These are phyloP conservation scores for Ramaria rubella DNA, from an alignment of 768 basidiomycete species.

Conservation along the genomic window DNA sequence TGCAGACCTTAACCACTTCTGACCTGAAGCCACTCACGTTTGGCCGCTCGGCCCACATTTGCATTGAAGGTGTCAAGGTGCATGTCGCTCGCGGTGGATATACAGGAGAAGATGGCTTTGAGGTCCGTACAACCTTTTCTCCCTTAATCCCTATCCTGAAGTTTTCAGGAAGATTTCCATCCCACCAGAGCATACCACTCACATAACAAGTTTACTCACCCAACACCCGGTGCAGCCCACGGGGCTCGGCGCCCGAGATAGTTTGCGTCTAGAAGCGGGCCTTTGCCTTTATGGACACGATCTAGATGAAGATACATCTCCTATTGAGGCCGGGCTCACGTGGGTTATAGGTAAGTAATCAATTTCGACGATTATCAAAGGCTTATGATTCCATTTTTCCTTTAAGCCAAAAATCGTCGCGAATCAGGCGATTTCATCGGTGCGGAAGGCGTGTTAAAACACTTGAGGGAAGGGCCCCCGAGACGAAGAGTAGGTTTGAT, in stretches of 20 bases:
- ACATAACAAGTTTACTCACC: constrained; percentile 59
- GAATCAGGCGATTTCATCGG: constrained; percentile 73
- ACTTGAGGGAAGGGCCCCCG: constrained; percentile 73
- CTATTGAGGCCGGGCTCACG: constrained; percentile 83
- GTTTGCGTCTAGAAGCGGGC: constrained; percentile 90
- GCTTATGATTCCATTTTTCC: background rate
- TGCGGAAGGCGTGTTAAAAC: constrained; percentile 60
- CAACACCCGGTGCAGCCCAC: constrained; percentile 68
- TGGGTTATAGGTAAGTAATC: constrained; percentile 81
- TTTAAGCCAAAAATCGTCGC: constrained; percentile 72
- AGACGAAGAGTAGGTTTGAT: constrained; percentile 75
- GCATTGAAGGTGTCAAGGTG: constrained; percentile 69
- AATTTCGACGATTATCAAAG: background rate
- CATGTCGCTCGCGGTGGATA: constrained; percentile 95
- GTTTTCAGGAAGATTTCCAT: constrained; percentile 65
- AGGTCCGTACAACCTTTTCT: constrained; percentile 42
- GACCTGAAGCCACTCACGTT: constrained; percentile 75
- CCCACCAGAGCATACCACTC: constrained; percentile 67
- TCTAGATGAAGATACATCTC: constrained; percentile 77
- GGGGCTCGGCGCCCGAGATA: constrained; percentile 90
- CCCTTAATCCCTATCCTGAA: background rate
- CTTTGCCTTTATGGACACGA: constrained; percentile 97
- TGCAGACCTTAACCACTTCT: constrained; percentile 70
- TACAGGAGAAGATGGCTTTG: constrained; percentile 98
- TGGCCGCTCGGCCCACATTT: constrained; percentile 75